These are phyloP conservation scores for Fonsecaea monophora DNA, from an alignment of 2,329 filamentous ascomycete genomes.

Conservation along the genomic window DNA sequence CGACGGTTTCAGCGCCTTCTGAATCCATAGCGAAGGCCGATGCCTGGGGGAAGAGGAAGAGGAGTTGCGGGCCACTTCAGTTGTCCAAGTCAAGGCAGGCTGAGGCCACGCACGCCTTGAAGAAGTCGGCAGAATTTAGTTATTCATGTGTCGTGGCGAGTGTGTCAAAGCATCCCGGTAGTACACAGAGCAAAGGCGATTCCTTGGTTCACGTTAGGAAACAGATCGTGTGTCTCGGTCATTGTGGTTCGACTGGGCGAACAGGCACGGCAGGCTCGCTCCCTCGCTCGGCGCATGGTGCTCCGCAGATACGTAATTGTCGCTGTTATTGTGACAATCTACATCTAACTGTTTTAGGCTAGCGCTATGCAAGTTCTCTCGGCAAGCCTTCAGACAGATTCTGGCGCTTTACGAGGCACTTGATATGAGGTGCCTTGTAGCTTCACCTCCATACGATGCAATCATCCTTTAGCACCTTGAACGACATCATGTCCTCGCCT, in stretches of 20 bases:
- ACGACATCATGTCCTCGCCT: too few relatives aligned
- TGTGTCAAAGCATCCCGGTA: not conserved
- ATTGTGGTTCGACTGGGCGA: not conserved
- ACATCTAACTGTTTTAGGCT: not conserved
- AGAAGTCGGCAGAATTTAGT: not conserved
- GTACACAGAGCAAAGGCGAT: not conserved
- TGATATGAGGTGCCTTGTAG: too few relatives aligned
- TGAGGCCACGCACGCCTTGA: not conserved
- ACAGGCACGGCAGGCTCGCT: not conserved
- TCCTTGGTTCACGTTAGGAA: slow-evolving; percentile 2
- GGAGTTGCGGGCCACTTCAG: not conserved
- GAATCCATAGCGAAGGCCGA: slow-evolving; percentile 37
- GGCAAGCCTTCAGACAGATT: too few relatives aligned
- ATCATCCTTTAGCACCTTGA: too few relatives aligned
- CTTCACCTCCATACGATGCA: too few relatives aligned
- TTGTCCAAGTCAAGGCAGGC: not conserved
- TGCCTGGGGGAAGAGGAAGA: not conserved
- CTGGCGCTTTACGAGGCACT: too few relatives aligned
- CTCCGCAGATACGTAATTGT: slow-evolving; percentile 2
- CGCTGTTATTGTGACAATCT: not conserved
- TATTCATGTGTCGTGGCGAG: not conserved
- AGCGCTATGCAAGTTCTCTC: not conserved
- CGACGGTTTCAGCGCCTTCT: slow-evolving; percentile 40
- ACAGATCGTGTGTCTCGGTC: slow-evolving; percentile 7
- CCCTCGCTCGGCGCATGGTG: not conserved